Conservation (phyloP, 345 rosid species). For the Erodium maritimum region DNA sequence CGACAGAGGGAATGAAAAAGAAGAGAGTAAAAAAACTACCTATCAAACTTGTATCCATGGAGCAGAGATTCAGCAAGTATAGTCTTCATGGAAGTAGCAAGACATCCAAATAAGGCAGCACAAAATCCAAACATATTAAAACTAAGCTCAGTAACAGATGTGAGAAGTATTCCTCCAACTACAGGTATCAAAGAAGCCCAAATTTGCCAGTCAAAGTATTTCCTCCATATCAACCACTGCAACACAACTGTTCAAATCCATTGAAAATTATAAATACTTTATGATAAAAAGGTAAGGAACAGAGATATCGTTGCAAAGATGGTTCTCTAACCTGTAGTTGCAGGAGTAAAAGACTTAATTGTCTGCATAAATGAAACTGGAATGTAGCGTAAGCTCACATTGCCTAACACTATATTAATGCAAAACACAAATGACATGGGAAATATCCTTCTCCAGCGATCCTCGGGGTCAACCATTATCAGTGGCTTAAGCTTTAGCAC, state of each 20-base stretch:
- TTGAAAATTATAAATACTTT: conserved; percentile 12
- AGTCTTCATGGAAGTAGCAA: conserved; percentile 99
- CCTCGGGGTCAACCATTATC: conserved; percentile 79
- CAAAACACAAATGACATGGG: conserved; percentile 99
- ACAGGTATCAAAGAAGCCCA: conserved; percentile 95
- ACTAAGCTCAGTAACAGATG: conserved; percentile 90
- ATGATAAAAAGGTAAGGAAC: background rate
- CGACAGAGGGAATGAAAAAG: background rate
- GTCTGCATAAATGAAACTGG: conserved; percentile 99
- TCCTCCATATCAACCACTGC: conserved; percentile 97
- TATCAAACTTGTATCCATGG: conserved; percentile 97
- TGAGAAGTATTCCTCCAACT: conserved; percentile 94
- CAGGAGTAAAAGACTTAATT: conserved; percentile 96
- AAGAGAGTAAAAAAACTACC: conserved; percentile 27
- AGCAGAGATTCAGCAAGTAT: conserved; percentile 94
- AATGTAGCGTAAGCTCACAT: conserved; percentile 86
- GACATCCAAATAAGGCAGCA: conserved; percentile 95
- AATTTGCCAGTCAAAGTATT: conserved; percentile 91
- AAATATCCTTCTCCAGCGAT: conserved; percentile 91
- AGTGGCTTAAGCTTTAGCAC: conserved; percentile 84
- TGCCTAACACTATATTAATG: conserved; percentile 90
- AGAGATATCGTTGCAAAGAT: background rate
- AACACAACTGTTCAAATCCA: conserved; percentile 56
- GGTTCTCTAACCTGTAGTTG: conserved; percentile 71
- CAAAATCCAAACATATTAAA: conserved; percentile 92